Conservation (phyloP, 1,284 basidiomycete genomes). For the Leucoagaricus sp. region DNA sequence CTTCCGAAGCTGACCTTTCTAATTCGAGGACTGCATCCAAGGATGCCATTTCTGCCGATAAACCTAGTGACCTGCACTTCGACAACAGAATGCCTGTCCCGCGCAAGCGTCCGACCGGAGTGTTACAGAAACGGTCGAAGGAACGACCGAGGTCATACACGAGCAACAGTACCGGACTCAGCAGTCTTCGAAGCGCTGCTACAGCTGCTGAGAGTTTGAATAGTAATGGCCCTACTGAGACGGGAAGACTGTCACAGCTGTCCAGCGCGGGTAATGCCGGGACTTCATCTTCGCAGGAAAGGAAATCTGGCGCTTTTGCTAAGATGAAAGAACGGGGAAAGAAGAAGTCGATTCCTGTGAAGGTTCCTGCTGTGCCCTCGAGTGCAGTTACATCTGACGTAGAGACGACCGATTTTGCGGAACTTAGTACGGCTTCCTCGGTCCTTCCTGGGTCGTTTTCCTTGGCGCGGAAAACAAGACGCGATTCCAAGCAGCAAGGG, state of each 20-base stretch:
- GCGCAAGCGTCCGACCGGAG: constrained; percentile 29
- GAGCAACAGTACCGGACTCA: constrained; percentile 49
- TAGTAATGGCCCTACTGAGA: constrained; percentile 18
- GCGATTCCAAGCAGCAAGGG: constrained; percentile 29
- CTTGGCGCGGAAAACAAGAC: constrained; percentile 38
- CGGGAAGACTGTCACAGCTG: constrained; percentile 19
- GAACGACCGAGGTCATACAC: constrained; percentile 52
- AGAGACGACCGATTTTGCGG: constrained; percentile 23
- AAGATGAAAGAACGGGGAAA: constrained; percentile 10
- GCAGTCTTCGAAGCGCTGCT: constrained; percentile 48
- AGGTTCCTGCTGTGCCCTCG: constrained; percentile 21
- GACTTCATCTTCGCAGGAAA: constrained; percentile 14
- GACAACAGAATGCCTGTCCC: constrained; percentile 25
- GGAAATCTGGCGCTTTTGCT: constrained; percentile 15
- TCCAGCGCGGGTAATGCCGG: constrained; percentile 20
- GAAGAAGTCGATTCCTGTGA: constrained; percentile 18
- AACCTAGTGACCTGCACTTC: constrained; percentile 22
- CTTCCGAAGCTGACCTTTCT: constrained; percentile 9
- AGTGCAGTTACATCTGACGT: constrained; percentile 25
- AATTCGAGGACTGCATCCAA: constrained; percentile 5
- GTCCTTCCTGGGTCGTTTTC: constrained; percentile 37
- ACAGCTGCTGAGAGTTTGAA: constrained; percentile 41
- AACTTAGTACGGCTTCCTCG: constrained; percentile 15
- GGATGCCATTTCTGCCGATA: neutral
- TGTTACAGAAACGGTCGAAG: constrained; percentile 33